Percentiles rank a stretch among this genome's conserved stretches.
phyloP scores from a whole-genome alignment of 179 eudicot species.

The Vitellaria paradoxa region DNA sequence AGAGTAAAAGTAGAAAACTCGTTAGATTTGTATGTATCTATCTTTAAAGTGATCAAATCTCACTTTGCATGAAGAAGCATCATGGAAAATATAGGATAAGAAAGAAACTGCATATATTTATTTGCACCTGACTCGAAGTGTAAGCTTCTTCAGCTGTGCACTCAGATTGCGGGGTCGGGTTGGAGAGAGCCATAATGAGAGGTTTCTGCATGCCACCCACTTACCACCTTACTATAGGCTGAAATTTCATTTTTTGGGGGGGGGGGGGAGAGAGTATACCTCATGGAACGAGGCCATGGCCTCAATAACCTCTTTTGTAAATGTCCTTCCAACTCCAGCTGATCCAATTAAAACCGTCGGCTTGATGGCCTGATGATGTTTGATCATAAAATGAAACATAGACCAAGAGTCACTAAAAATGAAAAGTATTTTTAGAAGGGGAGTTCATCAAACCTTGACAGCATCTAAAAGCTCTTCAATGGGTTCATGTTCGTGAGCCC shows the following conservation, averaged over 20 bases:
- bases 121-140: conserved; percentile 65
- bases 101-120: background rate
- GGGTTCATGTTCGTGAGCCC: conserved; percentile 93
- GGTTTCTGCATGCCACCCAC: conserved; percentile 52
- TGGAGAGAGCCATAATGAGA: conserved; percentile 77
- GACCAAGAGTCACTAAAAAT: background rate
- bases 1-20: no score
- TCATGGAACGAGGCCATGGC: conserved; percentile 72
- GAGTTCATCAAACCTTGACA: conserved; percentile 56
- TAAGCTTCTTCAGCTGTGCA: conserved; percentile 92
- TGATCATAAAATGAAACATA: background rate
- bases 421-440: background rate
- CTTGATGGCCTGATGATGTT: conserved; percentile 58
- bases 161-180: conserved; percentile 86
- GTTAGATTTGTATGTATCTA: background rate
- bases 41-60: background rate
- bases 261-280: conserved; percentile 37
- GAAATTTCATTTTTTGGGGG: no score
- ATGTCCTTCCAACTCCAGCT: conserved; percentile 73
- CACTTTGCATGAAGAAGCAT: no score
- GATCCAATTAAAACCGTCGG: conserved; percentile 82
- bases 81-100: background rate
- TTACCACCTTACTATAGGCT: background rate
- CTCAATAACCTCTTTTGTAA: conserved; percentile 82
- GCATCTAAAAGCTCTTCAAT: conserved; percentile 60